These are phyloP conservation scores for Aspergillus cavernicola DNA, from an alignment of 495 filamentous ascomycete species.

Conservation along the genomic window DNA sequence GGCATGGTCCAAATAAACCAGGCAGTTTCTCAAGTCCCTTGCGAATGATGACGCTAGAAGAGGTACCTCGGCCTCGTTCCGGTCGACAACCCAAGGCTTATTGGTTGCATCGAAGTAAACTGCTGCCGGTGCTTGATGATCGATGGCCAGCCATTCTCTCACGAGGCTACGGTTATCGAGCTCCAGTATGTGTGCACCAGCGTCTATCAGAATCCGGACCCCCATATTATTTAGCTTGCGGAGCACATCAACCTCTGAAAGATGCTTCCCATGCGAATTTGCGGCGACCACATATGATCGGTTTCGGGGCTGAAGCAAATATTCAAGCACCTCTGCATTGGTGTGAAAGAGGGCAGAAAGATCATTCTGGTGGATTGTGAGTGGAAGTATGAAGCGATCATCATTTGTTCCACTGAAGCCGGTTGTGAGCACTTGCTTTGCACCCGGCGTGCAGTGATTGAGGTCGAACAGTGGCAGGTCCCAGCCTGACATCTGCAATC, in stretches of 20 bases:
- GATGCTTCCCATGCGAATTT: neutral
- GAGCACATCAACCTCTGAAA: constrained; percentile 14
- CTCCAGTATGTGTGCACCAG: constrained; percentile 66
- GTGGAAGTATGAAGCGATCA: constrained; percentile 51
- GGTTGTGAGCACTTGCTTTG: no score
- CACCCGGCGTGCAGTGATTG: no score
- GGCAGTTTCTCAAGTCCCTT: constrained; percentile 52
- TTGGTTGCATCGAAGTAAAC: constrained; percentile 54
- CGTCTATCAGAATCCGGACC: constrained; percentile 60
- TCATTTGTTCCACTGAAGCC: constrained; percentile 76
- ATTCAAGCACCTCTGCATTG: constrained; percentile 59
- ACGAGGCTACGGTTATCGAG: constrained; percentile 49
- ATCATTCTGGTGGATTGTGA: constrained; percentile 55
- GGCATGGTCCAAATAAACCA: constrained; percentile 71
- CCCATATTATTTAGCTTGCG: constrained; percentile 47
- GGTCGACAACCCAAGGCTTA: constrained; percentile 40
- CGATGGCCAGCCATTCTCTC: constrained; percentile 43
- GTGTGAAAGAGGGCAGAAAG: constrained; percentile 53
- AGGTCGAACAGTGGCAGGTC: constrained; percentile 47
- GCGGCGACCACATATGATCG: constrained; percentile 1
- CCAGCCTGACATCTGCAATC: constrained; percentile 65
- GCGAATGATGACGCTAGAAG: constrained; percentile 57
- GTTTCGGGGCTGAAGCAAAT: constrained; percentile 42
- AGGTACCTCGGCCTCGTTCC: constrained; percentile 39
- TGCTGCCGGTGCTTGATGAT: constrained; percentile 42